A percentile compares a stretch with the other conserved stretches of the same genome.
These are phyloP conservation scores for Mortierella polycephala DNA, from an alignment of 371 early-diverging fungal genomes.

Conservation along the genomic window DNA sequence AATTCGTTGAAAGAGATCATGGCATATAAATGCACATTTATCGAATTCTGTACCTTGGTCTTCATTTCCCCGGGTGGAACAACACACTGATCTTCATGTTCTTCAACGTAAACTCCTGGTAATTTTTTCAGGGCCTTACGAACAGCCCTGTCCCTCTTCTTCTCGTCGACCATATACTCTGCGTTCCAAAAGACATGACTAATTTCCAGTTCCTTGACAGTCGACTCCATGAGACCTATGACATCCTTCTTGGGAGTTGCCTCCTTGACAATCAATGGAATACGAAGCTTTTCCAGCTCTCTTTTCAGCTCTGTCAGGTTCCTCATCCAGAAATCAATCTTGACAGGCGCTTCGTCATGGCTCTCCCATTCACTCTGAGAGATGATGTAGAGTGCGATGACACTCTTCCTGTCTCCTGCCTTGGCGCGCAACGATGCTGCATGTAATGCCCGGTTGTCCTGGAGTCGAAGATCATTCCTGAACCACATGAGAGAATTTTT, in stretches of 20 bases:
- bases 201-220: constrained; percentile 33
- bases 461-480: constrained; percentile 60
- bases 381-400: constrained; percentile 62
- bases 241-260: constrained; percentile 18
- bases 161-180: constrained; percentile 53
- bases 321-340: constrained; percentile 66
- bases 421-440: constrained; percentile 40
- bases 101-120: constrained; percentile 44
- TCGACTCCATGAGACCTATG: constrained; percentile 31
- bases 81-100: constrained; percentile 66
- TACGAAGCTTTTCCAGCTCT: constrained; percentile 53
- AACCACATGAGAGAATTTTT: constrained; percentile 65
- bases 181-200: constrained; percentile 48
- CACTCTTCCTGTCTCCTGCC: constrained; percentile 15
- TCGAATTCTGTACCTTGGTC: constrained; percentile 50
- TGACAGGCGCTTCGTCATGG: constrained; percentile 65
- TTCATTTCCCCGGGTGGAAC: constrained; percentile 60
- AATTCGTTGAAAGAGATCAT: neutral
- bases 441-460: constrained; percentile 60
- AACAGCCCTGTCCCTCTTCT: constrained; percentile 37
- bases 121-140: constrained; percentile 13
- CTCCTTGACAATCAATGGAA: constrained; percentile 62
- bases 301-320: constrained; percentile 55
- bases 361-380: constrained; percentile 61
- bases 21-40: neutral